Base-by-base conservation (phyloP, 2,329 filamentous ascomycete genomes). In the Chrysosporium queenslandicum region DNA sequence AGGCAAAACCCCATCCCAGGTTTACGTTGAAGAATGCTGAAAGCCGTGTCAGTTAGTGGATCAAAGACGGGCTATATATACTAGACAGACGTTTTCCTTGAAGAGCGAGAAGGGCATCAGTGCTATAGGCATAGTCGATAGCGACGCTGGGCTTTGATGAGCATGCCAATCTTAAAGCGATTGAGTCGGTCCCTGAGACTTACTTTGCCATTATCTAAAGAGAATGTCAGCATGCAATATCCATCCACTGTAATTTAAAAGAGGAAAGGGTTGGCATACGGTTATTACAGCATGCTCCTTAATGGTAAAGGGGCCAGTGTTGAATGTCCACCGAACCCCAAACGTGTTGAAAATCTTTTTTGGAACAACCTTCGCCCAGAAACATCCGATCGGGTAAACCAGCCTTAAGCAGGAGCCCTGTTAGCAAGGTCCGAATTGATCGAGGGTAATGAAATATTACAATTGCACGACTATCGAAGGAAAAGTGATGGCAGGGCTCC, bases 191-290 rank as follows among this genome's bases (percentile, higher is more conserved):
- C 14, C 16, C 39, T 5, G 29, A 30, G 16, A 85, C 85, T 58
- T 84, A 85, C 18, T 82, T 73, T 27, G 78, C 66, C 65, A 85
- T 81, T 0, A 82, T 82, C 3, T 85, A 71, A 42, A 86, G 78
- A 42, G 84, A 81, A 55, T 82, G 2, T 82, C 85, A 2, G 81
- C 80, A 37, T 25, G n/a, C 58, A 85, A 85, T 0, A 80, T 79
- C 6, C 0, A 80, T 79, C 6, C 57, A 63, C 11, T 59, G 59
- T 36, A 58, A 58, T 78, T 79, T 4, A 72, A 77, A 81, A 3
- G 83, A 79, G 58, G 6, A 27, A 42, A 11, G 18, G 23, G 21
- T 79, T 76, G 7, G 80, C 80, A 67, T 51, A 69, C 56, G 9
- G 64, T 68, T 5, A 71, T 67, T 4, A 74, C 56, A 0, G 69